phyloP scores from a whole-genome alignment of 768 basidiomycete genomes.

The Boletus rubropictus region DNA sequence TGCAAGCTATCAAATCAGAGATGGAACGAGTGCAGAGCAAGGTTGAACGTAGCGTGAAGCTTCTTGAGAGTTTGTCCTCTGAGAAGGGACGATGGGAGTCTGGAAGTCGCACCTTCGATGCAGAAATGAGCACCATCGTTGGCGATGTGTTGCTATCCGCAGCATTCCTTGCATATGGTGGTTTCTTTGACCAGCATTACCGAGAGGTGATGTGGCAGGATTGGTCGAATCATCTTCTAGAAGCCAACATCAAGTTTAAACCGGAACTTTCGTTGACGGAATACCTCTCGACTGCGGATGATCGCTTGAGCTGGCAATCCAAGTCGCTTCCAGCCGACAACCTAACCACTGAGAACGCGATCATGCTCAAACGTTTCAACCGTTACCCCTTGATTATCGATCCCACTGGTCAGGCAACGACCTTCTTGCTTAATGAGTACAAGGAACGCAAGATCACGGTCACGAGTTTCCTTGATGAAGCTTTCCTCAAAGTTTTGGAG shows the following conservation, averaged over 20 bases:
- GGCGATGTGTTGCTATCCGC: conserved; percentile 95
- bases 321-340: conserved; percentile 94
- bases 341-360: conserved; percentile 97
- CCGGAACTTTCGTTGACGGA: conserved; percentile 88
- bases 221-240: conserved; percentile 84
- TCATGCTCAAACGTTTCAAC: conserved; percentile 97
- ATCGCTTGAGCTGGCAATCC: conserved; percentile 92
- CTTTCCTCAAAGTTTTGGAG: conserved; percentile 97
- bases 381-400: conserved; percentile 98
- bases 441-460: conserved; percentile 95
- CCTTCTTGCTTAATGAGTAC: conserved; percentile 91
- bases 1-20: conserved; percentile 92
- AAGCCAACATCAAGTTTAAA: conserved; percentile 90
- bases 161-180: conserved; percentile 94
- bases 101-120: conserved; percentile 92
- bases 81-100: conserved; percentile 92
- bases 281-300: conserved; percentile 95
- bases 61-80: conserved; percentile 90
- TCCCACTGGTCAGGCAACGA: conserved; percentile 94
- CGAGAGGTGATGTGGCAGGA: conserved; percentile 96
- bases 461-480: conserved; percentile 97
- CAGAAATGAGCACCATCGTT: conserved; percentile 97
- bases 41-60: conserved; percentile 94
- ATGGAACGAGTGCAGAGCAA: conserved; percentile 98
- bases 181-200: conserved; percentile 98